phyloP scores from a whole-genome alignment of 129 eudicot species.

The Gnaphalium uliginosum region DNA sequence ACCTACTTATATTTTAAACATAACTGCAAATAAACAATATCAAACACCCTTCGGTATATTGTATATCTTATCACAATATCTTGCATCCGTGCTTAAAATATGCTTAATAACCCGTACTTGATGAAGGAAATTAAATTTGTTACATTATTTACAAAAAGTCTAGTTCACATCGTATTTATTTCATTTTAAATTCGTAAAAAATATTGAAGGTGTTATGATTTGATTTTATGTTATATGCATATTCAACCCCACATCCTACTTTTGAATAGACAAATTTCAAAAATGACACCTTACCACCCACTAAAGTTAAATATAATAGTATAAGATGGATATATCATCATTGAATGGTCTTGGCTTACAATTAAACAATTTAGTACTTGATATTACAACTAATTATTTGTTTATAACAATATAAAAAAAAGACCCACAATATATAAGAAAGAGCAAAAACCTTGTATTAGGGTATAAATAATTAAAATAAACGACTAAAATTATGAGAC shows the following conservation, averaged over 20 bases:
- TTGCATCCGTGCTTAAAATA: too few species aligned
- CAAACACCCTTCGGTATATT: too few species aligned
- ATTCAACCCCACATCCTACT: constrained; percentile 25
- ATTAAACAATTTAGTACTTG: background rate
- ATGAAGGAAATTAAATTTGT: background rate
- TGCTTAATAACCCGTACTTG: too few species aligned
- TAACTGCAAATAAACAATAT: too few species aligned
- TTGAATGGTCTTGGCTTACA: constrained; percentile 19
- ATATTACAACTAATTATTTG: too few species aligned
- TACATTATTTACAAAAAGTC: background rate
- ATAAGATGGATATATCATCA: constrained; percentile 20
- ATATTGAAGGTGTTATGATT: background rate
- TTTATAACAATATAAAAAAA: background rate
- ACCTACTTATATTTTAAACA: too few species aligned
- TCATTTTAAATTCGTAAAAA: background rate
- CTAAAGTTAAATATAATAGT: constrained; percentile 34
- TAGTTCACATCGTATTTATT: background rate
- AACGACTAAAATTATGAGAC: background rate
- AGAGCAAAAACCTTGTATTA: too few species aligned
- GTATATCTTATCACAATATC: too few species aligned
- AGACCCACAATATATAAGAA: constrained; percentile 2
- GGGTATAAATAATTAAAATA: background rate
- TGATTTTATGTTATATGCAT: constrained; percentile 15
- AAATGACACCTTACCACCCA: constrained; percentile 41
- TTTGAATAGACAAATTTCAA: constrained; percentile 30